phyloP scores from a whole-genome alignment of 2,329 filamentous ascomycete species.

The Chrysoporthe deuterocubensis region DNA sequence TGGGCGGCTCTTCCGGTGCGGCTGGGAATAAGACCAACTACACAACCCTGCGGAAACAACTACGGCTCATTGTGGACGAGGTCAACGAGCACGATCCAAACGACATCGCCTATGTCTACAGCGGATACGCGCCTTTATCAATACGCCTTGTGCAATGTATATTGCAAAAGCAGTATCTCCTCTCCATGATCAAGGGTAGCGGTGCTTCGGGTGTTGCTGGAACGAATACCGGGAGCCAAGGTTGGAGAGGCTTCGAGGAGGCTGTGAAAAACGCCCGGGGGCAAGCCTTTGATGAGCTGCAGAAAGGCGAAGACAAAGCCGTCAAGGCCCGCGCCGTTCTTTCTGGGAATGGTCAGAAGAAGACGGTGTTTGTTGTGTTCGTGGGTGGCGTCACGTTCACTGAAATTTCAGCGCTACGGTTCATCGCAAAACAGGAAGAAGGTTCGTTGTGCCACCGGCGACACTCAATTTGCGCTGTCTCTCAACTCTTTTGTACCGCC shows the following conservation, averaged over 20 bases:
- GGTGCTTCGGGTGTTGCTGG: constrained; percentile 50
- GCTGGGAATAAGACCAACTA: constrained; percentile 85
- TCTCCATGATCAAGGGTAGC: constrained; percentile 69
- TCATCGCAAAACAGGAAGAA: constrained; percentile 84
- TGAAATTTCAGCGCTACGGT: constrained; percentile 91
- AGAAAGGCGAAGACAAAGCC: constrained; percentile 91
- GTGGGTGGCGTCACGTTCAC: constrained; percentile 96
- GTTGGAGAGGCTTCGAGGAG: constrained; percentile 94
- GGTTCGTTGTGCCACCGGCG: constrained; percentile 45
- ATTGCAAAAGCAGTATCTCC: constrained; percentile 85
- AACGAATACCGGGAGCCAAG: constrained; percentile 67
- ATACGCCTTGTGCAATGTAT: constrained; percentile 91
- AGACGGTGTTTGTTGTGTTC: constrained; percentile 95
- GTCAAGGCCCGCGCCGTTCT: constrained; percentile 84
- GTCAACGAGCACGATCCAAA: constrained; percentile 94
- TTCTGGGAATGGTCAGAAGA: constrained; percentile 73
- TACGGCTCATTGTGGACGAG: constrained; percentile 91
- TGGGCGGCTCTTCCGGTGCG: constrained; percentile 61
- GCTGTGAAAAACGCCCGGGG: constrained; percentile 85
- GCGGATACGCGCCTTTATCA: constrained; percentile 91
- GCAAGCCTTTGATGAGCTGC: constrained; percentile 86
- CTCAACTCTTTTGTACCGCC: background rate
- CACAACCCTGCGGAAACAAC: constrained; percentile 79
- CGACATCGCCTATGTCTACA: constrained; percentile 97
- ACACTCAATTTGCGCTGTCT: background rate